Evolutionary conservation across 345 rosid genomes (phyloP), one percentile per base, ranked within the genome.

Genomic region (Salix exigua): DNA sequence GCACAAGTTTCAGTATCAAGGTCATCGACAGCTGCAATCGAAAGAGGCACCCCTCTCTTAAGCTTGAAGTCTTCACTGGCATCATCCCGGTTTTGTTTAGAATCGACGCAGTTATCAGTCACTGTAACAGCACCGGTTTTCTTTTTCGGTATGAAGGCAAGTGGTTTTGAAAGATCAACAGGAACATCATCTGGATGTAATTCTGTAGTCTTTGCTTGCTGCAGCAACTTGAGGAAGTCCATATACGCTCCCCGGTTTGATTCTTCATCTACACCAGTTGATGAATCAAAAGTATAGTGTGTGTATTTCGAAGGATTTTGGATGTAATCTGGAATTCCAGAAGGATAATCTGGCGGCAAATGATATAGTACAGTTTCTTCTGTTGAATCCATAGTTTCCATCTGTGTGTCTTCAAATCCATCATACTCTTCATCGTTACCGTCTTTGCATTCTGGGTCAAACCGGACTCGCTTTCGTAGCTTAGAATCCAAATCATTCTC

Each of bases 81-180:
- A 51, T 76, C 79, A 58, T 77, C 84, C 66, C 37, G 66, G 13
- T 55, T 76, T 74, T 73, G 79, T 68, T 76, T 78, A 17, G 81
- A 28, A 30, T 81, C 83, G 21, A 44, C 48, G 58, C 73, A 67
- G 66, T 60, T 76, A 48, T 80, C 86, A 1, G 5, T 23, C 65
- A 76, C 53, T 1, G 82, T 68, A 65, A 70, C 40, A 66, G 82
- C 85, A 71, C 30, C 13, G 4, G 2, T 37, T 75, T 71, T 80
- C 79, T 18, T 75, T 75, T 81, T 91, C 11, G 93, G 83, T 53
- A 71, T n/a, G 60, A 80, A 80, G 76, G 73, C 60, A 33, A 66
- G 5, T 6, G 79, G 61, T 26, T 55, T 75, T 16, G 79, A 70
- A 71, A 66, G 79, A 55, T 71, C 83, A n/a, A 13, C 75, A n/a